phyloP scores from a whole-genome alignment of 2,329 filamentous ascomycete species.

The Venturia pyrina region DNA sequence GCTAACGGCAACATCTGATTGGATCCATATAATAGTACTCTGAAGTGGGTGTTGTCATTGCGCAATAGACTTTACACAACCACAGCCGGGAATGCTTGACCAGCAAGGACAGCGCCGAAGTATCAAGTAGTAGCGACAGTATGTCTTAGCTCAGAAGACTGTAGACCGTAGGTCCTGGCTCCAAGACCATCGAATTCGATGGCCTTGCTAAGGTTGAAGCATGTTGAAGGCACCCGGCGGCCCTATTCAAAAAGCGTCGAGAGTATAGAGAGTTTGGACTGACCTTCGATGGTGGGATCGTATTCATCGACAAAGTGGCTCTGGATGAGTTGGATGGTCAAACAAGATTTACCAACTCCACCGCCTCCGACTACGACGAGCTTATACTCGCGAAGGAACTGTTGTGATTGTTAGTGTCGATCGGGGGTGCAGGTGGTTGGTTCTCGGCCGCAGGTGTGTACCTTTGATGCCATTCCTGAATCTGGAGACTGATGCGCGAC shows the following conservation, averaged over 20 bases:
- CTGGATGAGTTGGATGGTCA: slow-evolving; percentile 76
- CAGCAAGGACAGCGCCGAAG: neutral
- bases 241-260: neutral
- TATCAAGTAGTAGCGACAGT: neutral
- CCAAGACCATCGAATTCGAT: neutral
- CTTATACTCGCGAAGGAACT: slow-evolving; percentile 46
- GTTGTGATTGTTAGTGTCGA: neutral
- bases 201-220: neutral
- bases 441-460: neutral
- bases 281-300: slow-evolving; percentile 98
- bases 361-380: slow-evolving; percentile 90
- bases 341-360: slow-evolving; percentile 97
- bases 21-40: neutral
- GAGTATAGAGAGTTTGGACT: slow-evolving; percentile 20
- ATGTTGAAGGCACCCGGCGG: neutral
- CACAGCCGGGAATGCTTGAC: neutral
- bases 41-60: neutral
- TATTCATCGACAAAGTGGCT: slow-evolving; percentile 99
- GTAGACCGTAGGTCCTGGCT: neutral
- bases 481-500: neutral
- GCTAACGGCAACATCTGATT: neutral
- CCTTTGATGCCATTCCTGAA: slow-evolving; percentile 4
- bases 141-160: neutral
- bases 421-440: neutral
- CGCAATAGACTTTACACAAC: neutral